Evolutionary conservation across 2,329 filamentous ascomycete species (phyloP).

Genomic region (Chalaropsis thielavioides): DNA sequence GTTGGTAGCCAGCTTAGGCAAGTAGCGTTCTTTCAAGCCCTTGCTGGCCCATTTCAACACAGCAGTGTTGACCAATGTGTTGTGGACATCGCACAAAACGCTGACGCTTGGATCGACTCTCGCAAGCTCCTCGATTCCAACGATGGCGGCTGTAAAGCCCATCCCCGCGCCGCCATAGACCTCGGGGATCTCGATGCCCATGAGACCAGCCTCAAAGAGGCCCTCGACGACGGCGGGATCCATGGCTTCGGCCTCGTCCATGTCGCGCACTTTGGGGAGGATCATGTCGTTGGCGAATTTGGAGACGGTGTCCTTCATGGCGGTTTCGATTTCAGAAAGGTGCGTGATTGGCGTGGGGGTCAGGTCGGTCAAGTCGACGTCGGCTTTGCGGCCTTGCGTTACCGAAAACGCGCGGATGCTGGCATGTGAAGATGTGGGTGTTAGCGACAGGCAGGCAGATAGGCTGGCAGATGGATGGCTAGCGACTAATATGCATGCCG

Average conservation of each 20-base stretch:
- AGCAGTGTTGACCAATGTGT: conserved; percentile 91
- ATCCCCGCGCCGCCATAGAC: conserved; percentile 93
- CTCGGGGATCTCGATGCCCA: conserved; percentile 95
- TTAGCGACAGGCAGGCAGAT: not conserved
- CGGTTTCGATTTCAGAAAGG: conserved; percentile 72
- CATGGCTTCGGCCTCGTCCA: conserved; percentile 96
- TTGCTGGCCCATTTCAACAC: conserved; percentile 71
- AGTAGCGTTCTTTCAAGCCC: conserved; percentile 66
- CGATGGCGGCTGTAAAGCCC: conserved; percentile 95
- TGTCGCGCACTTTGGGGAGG: conserved; percentile 80
- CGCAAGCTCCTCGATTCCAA: conserved; percentile 93
- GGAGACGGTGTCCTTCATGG: conserved; percentile 79
- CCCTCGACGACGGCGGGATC: conserved; percentile 77
- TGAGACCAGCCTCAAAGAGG: conserved; percentile 91
- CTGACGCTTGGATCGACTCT: conserved; percentile 88
- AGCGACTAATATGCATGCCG: not conserved
- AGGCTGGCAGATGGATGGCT: not conserved
- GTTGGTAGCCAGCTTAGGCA: conserved; percentile 79
- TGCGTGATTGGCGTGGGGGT: conserved; percentile 87
- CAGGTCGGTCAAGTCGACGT: conserved; percentile 55
- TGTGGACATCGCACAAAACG: conserved; percentile 93
- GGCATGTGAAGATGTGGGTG: conserved; percentile 10
- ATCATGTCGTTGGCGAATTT: conserved; percentile 86
- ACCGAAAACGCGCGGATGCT: conserved; percentile 44
- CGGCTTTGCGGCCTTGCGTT: conserved; percentile 39